Evolutionary conservation across 495 filamentous ascomycete genomes (phyloP), one percentile per base, ranked within the genome.

Genomic region (Neurospora hispaniola): DNA sequence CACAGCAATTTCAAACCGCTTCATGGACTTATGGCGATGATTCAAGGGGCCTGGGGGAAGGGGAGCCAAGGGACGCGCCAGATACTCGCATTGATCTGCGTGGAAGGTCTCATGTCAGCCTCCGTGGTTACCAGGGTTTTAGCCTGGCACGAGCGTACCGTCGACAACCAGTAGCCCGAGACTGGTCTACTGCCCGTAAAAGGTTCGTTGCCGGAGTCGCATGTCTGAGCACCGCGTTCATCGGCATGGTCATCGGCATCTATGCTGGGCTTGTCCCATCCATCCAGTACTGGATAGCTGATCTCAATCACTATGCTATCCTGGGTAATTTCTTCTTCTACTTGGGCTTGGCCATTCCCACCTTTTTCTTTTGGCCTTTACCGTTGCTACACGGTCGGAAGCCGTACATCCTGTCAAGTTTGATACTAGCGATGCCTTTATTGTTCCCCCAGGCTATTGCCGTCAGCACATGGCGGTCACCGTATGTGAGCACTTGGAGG

Each of bases 321-420:
- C 82, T 92, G 12, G 92, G 92, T 20, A 93, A 93, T 77, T 87
- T 91, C n/a, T 83, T 88, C 23, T 85, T 93, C 71, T 93, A 90
- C 74, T 75, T 90, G 39, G 90, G 90, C 14, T 82, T 93, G 54
- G 89, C 90, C 0, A 81, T 93, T 42, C 85, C 91, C 2, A 92
- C 88, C 3, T 84, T 91, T 42, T 76, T 92, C 40, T 88, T 88
- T 76, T 94, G 91, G 91, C 91, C 92, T 2, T 80, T 94, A 9
- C 89, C 92, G 10, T 80, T 94, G n/a, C 84, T 94, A 2, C 91
- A 93, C 78, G 91, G 92, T 20, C 86, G 91, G 42, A 93, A 93
- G 79, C 89, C 90, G 9, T 94, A 94, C 78, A 88, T 89, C 43
- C 78, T 94, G 59, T 83, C 85, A 43, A 86, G 90, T 31, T 83